Evolutionary conservation across 768 basidiomycete species (phyloP).

Genomic region (Tricholoma hemisulphureum): DNA sequence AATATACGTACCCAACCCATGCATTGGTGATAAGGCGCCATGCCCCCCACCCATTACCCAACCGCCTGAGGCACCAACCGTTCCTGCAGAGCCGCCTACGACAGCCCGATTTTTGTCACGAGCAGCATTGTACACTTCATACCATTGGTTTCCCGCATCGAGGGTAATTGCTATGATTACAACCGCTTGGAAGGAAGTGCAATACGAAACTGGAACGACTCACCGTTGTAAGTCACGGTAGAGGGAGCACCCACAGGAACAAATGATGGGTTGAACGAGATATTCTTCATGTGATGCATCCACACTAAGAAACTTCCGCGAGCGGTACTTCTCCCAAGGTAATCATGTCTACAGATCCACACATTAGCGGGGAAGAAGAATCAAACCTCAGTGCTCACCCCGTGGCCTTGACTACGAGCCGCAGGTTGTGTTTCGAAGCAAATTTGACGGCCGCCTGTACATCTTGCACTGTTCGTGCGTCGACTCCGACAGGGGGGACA

Average conservation of each 20-base stretch:
- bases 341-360: slow-evolving; percentile 36
- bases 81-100: slow-evolving; percentile 41
- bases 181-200: no score
- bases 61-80: slow-evolving; percentile 47
- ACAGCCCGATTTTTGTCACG: slow-evolving; percentile 35
- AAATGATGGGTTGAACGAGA: slow-evolving; percentile 25
- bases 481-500: slow-evolving; percentile 38
- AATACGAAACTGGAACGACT: slow-evolving; percentile 1
- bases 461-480: slow-evolving; percentile 36
- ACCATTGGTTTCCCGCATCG: slow-evolving; percentile 46
- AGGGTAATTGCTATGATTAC: slow-evolving; percentile 25
- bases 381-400: slow-evolving; percentile 13
- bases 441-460: slow-evolving; percentile 40
- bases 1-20: slow-evolving; percentile 42
- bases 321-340: slow-evolving; percentile 42
- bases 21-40: slow-evolving; percentile 33
- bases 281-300: slow-evolving; percentile 36
- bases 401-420: slow-evolving; percentile 36
- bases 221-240: slow-evolving; percentile 15
- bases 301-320: slow-evolving; percentile 38
- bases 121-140: slow-evolving; percentile 39
- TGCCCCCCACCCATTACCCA: slow-evolving; percentile 50
- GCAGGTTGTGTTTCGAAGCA: slow-evolving; percentile 32
- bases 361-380: background rate
- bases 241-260: slow-evolving; percentile 31